A percentile compares a stretch with the other conserved stretches of the same genome.
These are phyloP conservation scores for Ochromonas danica DNA, from an alignment of 108 stramenopile species.

Conservation along the genomic window DNA sequence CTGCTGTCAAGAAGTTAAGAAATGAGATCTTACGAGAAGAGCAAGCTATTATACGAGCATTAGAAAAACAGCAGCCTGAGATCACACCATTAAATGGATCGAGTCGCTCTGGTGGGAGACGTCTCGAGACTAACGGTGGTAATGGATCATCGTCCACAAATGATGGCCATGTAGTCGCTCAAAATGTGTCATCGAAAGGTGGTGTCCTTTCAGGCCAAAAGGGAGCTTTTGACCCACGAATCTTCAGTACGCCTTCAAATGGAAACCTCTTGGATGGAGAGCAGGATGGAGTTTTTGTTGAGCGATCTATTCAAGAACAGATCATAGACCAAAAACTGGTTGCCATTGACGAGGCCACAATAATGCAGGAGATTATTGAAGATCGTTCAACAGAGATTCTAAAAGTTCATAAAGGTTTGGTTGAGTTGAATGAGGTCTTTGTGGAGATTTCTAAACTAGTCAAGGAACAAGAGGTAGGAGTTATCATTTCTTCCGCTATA, in stretches of 20 bases:
- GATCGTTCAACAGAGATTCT: conserved; percentile 1
- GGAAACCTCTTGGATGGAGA: background rate
- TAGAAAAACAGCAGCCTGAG: no score
- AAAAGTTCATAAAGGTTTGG: conserved; percentile 33
- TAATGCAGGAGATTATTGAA: conserved; percentile 26
- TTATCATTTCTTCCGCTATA: background rate
- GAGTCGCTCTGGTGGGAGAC: no score
- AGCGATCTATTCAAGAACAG: conserved; percentile 6
- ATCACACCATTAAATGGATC: no score
- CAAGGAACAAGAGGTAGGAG: conserved; percentile 32
- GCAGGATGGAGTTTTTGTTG: conserved; percentile 10
- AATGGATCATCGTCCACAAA: no score
- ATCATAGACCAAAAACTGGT: conserved; percentile 22
- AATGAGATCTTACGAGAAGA: conserved; percentile 28
- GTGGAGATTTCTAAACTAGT: conserved; percentile 12
- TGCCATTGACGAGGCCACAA: conserved; percentile 28
- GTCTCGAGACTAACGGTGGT: no score
- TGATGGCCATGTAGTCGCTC: no score
- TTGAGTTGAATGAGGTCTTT: conserved; percentile 32
- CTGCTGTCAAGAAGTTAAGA: conserved; percentile 24
- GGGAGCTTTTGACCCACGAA: background rate
- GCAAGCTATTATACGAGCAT: no score
- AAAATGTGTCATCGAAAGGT: background rate
- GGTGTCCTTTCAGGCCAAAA: no score
- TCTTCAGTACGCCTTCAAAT: background rate